Percentiles rank a stretch among this genome's conserved stretches.
Evolutionary conservation across 2,329 filamentous ascomycete species (phyloP).

Genomic region (Ceratocystis huliohia): DNA sequence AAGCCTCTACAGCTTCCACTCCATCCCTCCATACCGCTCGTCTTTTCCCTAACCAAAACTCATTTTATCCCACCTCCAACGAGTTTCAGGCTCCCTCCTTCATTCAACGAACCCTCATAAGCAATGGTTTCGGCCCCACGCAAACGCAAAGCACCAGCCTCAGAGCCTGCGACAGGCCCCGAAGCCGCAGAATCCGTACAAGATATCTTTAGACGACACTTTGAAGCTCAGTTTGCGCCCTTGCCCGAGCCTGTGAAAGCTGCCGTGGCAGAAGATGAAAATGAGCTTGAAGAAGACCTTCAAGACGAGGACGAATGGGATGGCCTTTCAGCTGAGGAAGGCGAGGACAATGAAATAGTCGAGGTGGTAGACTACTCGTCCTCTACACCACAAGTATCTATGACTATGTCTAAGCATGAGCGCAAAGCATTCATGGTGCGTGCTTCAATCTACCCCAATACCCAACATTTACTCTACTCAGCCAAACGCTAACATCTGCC

Average conservation of each 20-base stretch:
- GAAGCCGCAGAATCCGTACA: slow-evolving; percentile 42
- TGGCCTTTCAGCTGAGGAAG: slow-evolving; percentile 20
- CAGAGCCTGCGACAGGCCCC: slow-evolving; percentile 22
- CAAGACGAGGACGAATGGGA: slow-evolving; percentile 25
- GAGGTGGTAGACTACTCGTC: slow-evolving; percentile 51
- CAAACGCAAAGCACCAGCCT: slow-evolving; percentile 36
- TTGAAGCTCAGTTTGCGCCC: slow-evolving; percentile 78
- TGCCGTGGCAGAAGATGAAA: slow-evolving; percentile 24
- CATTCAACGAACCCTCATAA: neutral
- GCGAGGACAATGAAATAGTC: slow-evolving; percentile 29
- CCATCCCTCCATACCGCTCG: neutral
- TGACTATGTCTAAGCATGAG: slow-evolving; percentile 51
- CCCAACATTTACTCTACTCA: neutral
- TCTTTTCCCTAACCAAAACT: neutral
- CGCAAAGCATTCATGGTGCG: slow-evolving; percentile 65
- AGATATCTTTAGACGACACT: slow-evolving; percentile 68
- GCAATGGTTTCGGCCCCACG: slow-evolving; percentile 34
- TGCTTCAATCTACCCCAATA: neutral
- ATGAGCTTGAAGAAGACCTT: slow-evolving; percentile 23
- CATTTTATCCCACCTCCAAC: neutral
- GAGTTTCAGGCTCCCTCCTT: neutral
- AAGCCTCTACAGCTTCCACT: neutral
- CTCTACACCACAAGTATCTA: slow-evolving; percentile 29
- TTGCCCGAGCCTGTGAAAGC: slow-evolving; percentile 34
- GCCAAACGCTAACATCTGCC: neutral